Base-by-base conservation (phyloP, 2,329 filamentous ascomycete species). In the Fusarium protoensiforme region DNA sequence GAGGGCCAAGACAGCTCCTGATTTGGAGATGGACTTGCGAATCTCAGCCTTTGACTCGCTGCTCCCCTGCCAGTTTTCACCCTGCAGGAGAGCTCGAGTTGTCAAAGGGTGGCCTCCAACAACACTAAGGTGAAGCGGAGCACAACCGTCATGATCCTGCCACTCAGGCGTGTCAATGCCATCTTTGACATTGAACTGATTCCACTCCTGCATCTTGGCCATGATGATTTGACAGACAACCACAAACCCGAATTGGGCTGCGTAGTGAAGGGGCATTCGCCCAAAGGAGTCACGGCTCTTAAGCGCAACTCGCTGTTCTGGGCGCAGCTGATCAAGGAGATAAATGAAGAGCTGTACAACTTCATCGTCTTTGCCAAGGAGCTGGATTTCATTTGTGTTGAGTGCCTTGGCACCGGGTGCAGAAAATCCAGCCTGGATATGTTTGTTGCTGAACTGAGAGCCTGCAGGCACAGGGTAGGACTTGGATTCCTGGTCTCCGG, bases 111-210 rank as follows among this genome's bases (percentile, higher is more conserved):
- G 96, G 1, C 96, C 96, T 46, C 94, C 95, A 56, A 98, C 93
- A 29, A 98, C 96, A 77, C 93, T 94, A 51, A 99, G 89, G 84
- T 99, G 96, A 46, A 99, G 86, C 1, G 96, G 96, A 11, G 95
- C 94, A 81, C 93, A 94, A 20, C 96, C 96, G 78, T 98, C 96
- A 22, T 91, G 89, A 80, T 99, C 96, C 82, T 98, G 96, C 96
- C 96, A 98, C 69, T 92, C 88, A 1, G 90, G 87, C 0, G 94
- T 93, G 80, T 98, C 96, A 58, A 99, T 97, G 11, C 95, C 95
- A 71, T 94, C 88, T 38, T 91, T 90, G 31, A 95, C 91, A 78
- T 97, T 89, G 78, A 98, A 98, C 76, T 97, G 92, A 18, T 89
- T 90, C 96, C 96, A 98, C 27, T 91, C 88, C 80, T 96, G 93